These are phyloP conservation scores for Hypoxylon sp. DNA, from an alignment of 2,329 filamentous ascomycete species.

Conservation along the genomic window DNA sequence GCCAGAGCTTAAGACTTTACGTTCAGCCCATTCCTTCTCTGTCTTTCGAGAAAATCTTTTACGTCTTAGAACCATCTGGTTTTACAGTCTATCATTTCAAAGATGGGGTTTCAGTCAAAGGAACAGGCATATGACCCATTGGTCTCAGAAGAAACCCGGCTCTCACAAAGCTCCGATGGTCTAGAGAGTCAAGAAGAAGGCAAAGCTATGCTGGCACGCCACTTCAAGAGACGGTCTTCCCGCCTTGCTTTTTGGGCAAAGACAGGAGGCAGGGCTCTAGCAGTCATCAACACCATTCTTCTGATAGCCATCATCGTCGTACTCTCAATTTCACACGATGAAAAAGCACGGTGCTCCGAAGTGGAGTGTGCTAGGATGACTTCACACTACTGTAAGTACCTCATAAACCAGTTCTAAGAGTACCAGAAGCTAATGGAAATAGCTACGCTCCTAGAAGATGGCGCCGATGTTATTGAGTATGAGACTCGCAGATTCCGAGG, in stretches of 20 bases:
- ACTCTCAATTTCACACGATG: conserved; percentile 14
- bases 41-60: neutral
- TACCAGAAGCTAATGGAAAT: neutral
- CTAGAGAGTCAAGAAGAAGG: conserved; percentile 22
- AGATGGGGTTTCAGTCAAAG: conserved; percentile 22
- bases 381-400: conserved; percentile 25
- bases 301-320: conserved; percentile 11
- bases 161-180: conserved; percentile 24
- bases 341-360: conserved; percentile 15
- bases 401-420: neutral
- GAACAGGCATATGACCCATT: conserved; percentile 23
- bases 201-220: conserved; percentile 15
- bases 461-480: conserved; percentile 20
- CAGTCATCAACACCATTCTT: conserved; percentile 9
- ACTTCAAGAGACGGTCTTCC: conserved; percentile 19
- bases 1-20: conserved; percentile 13
- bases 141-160: conserved; percentile 17
- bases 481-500: conserved; percentile 25
- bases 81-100: neutral
- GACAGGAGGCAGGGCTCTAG: neutral
- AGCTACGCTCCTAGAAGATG: conserved; percentile 21
- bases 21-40: neutral
- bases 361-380: conserved; percentile 19
- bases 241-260: conserved; percentile 13
- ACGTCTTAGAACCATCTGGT: neutral